Evolutionary conservation across 768 basidiomycete species (phyloP).

Genomic region (Pholiota molesta): DNA sequence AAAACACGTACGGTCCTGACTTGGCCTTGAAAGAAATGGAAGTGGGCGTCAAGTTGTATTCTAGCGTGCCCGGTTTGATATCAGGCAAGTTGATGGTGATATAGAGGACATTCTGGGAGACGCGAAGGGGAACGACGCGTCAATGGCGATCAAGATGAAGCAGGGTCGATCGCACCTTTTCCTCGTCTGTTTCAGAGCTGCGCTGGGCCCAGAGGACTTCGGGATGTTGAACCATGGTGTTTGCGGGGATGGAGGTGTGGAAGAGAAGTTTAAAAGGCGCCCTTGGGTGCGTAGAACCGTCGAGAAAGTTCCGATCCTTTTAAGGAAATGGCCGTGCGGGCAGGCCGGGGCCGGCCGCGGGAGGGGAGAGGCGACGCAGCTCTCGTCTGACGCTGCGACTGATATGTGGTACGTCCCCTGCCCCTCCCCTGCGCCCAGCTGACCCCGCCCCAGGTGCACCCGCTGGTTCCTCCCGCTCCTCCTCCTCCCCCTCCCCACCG

Average conservation of each 20-base stretch:
- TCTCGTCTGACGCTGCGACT: background rate
- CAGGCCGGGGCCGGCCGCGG: conserved; percentile 11
- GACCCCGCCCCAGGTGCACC: conserved; percentile 63
- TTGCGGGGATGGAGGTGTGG: conserved; percentile 17
- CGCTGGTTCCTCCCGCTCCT: conserved; percentile 84
- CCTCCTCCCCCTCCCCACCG: conserved; percentile 76
- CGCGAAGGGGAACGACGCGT: conserved; percentile 19
- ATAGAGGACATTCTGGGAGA: conserved; percentile 79
- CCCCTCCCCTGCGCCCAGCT: conserved; percentile 1
- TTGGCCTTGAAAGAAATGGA: conserved; percentile 66
- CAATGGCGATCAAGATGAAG: conserved; percentile 19
- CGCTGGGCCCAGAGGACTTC: conserved; percentile 97
- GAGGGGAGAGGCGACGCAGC: background rate
- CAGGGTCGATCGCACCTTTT: conserved; percentile 54
- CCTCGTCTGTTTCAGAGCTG: conserved; percentile 62
- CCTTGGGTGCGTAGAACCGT: conserved; percentile 40
- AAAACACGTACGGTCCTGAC: conserved; percentile 57
- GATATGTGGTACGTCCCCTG: conserved; percentile 55
- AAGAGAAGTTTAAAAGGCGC: conserved; percentile 24
- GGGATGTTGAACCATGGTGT: conserved; percentile 63
- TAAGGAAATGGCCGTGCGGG: conserved; percentile 17
- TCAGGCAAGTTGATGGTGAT: conserved; percentile 85
- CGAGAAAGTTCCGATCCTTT: conserved; percentile 40
- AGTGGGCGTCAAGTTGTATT: conserved; percentile 60
- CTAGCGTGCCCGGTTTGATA: conserved; percentile 59